Evolutionary conservation across 2,329 filamentous ascomycete genomes (phyloP), one percentile per base, ranked within the genome.

Genomic region (Emergomyces orientalis): DNA sequence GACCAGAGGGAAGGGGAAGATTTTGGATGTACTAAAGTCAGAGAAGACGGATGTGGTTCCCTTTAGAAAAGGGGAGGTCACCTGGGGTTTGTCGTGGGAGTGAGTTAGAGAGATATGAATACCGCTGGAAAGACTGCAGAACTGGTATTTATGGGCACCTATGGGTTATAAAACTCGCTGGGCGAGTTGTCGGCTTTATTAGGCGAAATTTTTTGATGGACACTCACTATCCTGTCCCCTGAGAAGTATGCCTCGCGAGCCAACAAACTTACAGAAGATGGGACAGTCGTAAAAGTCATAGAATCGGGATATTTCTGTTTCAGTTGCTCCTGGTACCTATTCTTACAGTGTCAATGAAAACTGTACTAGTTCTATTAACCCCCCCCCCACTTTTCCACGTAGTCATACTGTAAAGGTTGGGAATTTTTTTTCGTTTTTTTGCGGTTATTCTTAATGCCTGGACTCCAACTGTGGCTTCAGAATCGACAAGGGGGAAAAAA

Each of bases 1-100:
- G 43, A 41, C 52, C 17, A 49, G 47, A 22, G 52, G 32, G 13
- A 51, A 45, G 25, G 81, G 81, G 68, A 80, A 76, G 64, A 81
- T 89, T 45, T 74, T 77, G 34, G 79, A 83, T 63, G 77, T 82
- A 47, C 70, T 89, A 62, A 79, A 76, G 70, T 83, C 79, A 3
- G 81, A 79, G 14, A 75, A 77, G 1, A 71, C 84, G 1, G 80
- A 85, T 71, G 82, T 88, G 41, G 62, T 61, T 7, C 62, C 62
- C 2, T 63, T 63, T 45, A 61, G 62, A 52, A 61, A 59, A 17
- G 62, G 62, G 5, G 47, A 63, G 17, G 54, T 17, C 9, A 59
- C 58, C 27, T 63, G 62, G 62, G 43, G 43, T 27, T 22, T 63
- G 27, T 45, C 59, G 25, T 63, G 62, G 62, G 30, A 14, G 9